Conservation (phyloP, 2,329 filamentous ascomycete genomes). For the Davidsoniella virescens region DNA sequence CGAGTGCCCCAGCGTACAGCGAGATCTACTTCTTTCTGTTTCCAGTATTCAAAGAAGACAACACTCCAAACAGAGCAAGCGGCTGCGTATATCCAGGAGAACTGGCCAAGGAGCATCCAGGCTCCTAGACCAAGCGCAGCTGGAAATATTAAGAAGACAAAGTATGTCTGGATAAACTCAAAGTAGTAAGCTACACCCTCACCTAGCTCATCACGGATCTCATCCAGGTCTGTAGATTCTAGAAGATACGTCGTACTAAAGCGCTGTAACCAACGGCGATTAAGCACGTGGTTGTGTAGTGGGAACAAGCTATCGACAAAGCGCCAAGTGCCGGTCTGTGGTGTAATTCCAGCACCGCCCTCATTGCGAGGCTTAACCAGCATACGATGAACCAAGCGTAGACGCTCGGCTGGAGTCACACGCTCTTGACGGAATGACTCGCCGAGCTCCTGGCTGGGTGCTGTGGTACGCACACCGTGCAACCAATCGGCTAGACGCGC, state of each 20-base stretch:
- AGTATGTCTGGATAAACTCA: slow-evolving; percentile 83
- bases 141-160: slow-evolving; percentile 68
- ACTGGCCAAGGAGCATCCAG: slow-evolving; percentile 72
- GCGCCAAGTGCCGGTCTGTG: slow-evolving; percentile 53
- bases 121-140: slow-evolving; percentile 59
- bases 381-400: slow-evolving; percentile 75
- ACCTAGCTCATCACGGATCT: slow-evolving; percentile 61
- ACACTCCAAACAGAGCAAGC: slow-evolving; percentile 74
- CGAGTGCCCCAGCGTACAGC: slow-evolving; percentile 78
- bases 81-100: slow-evolving; percentile 65
- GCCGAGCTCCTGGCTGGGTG: slow-evolving; percentile 57
- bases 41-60: slow-evolving; percentile 90
- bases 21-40: slow-evolving; percentile 76
- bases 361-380: slow-evolving; percentile 58
- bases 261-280: slow-evolving; percentile 57
- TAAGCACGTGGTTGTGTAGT: slow-evolving; percentile 61
- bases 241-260: slow-evolving; percentile 59
- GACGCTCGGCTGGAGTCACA: slow-evolving; percentile 71
- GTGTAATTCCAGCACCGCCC: slow-evolving; percentile 64
- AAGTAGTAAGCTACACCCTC: slow-evolving; percentile 90
- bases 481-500: slow-evolving; percentile 88
- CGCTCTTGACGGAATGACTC: slow-evolving; percentile 56
- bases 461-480: slow-evolving; percentile 63
- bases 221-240: slow-evolving; percentile 48
- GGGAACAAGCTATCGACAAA: slow-evolving; percentile 61